These are phyloP conservation scores for Fusarium secorum DNA, from an alignment of 2,329 filamentous ascomycete genomes.

Conservation along the genomic window DNA sequence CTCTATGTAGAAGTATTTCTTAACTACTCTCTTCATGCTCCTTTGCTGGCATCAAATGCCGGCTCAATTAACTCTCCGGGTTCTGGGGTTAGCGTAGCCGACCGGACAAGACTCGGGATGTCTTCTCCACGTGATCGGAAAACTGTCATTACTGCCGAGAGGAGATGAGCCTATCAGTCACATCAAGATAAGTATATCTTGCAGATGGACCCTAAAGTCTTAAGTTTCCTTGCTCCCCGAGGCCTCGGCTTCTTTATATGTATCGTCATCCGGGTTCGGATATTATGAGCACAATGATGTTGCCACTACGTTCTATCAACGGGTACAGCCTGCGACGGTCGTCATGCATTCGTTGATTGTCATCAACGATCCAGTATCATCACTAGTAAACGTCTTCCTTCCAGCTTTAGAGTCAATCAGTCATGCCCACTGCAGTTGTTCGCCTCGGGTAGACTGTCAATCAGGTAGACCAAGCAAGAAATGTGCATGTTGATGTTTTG, in stretches of 20 bases:
- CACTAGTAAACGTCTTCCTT: rapidly evolving
- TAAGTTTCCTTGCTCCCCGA: rapidly evolving
- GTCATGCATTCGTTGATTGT: not conserved
- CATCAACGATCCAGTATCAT: not conserved
- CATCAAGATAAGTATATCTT: not conserved
- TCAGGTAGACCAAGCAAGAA: rapidly evolving
- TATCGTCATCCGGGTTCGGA: rapidly evolving
- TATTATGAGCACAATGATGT: not conserved
- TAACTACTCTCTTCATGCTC: rapidly evolving
- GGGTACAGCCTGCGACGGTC: rapidly evolving
- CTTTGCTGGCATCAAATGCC: not conserved
- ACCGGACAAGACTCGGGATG: not conserved
- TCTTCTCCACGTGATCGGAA: conserved; percentile 21
- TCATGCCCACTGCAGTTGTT: not conserved
- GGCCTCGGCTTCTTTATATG: rapidly evolving
- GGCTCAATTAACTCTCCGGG: not conserved
- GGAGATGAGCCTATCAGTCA: not conserved
- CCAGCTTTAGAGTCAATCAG: rapidly evolving
- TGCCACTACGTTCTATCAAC: rapidly evolving
- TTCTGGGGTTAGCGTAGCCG: not conserved
- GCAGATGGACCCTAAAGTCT: not conserved
- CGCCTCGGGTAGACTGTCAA: rapidly evolving
- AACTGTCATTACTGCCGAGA: not conserved
- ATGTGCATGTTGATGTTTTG: rapidly evolving
- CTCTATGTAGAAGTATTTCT: rapidly evolving